Base-by-base conservation (phyloP, 1,284 basidiomycete genomes). In the Apiotrichum laibachii region DNA sequence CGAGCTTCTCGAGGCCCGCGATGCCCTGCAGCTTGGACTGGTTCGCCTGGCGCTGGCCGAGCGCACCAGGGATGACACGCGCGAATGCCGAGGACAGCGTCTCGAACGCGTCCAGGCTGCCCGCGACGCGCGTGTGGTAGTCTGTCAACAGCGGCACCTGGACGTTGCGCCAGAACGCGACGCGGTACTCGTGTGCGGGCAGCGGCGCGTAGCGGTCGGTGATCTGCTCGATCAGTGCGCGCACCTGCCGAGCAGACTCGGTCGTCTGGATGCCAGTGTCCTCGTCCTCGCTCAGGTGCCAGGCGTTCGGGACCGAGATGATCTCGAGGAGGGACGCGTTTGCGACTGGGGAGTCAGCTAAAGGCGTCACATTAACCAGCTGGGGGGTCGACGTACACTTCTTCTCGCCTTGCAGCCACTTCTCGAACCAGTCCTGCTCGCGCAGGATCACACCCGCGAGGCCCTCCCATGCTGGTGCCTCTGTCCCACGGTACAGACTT, bases 161-260 rank as follows among this genome's bases (percentile, higher is more conserved):
- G 12, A 96, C 85, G 10, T 83, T 81, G 43, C 88, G 82, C 54
- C 98, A 82, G 79, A 98, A 98, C 13, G 87, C 86, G 0, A 87
- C 85, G 18, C 88, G 86, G 62, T 96, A 89, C 15, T 81, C 75
- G 60, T 89, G 84, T 47, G 84, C 84, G 0, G 94, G 93, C 0
- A 98, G 81, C 0, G 91, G 88, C 11, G 87, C 85, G 72, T 97
- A 97, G 1, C 94, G 91, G 73, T 95, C 93, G 87, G 92, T 92
- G 55, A 95, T 85, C 76, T 92, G 90, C 68, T 94, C 89, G 11
- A 92, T 81, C 31, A 96, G 80, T n/a, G 87, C 85, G 68, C 88
- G 89, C 56, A 95, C 79, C 65, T 88, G 83, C 31, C 92, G 81
- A 1, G 92, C 87, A 10, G 90, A 92, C 63, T 86, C 85, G 0